Base-by-base conservation (phyloP, 805 yeast genomes). In the Candida rishiriensis region DNA sequence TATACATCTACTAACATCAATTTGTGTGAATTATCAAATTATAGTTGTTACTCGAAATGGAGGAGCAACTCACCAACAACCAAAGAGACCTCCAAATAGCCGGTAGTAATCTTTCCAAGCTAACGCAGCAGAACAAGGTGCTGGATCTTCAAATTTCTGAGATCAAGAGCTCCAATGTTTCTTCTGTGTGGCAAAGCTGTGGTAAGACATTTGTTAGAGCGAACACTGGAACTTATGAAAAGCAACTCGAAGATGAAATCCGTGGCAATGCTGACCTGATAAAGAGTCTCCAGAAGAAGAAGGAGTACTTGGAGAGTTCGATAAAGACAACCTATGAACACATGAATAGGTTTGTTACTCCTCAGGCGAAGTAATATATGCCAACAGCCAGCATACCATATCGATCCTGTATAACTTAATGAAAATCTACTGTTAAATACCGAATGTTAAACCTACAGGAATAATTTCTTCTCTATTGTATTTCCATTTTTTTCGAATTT, bases 181-280 rank as follows among this genome's bases (percentile, higher is more conserved):
- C 76, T 10, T 59, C 59, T 9, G 90, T 89, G 5, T 89, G 95
- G 93, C 79, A 86, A 59, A 87, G 95, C 5, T 77, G 87, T 31
- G 97, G 97, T 28, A 85, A 84, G 63, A 77, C 88, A 29, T 85
- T 84, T 60, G 65, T 84, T 10, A 61, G 66, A 37, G 71, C 71
- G 4, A 69, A 71, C 26, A 68, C 69, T 3, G 54, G 61, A 3
- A 64, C 68, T 3, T 85, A 86, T 63, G 61, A 74, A 38, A 55
- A 60, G 11, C 72, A 70, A 41, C 63, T 88, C 30, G 59, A 68
- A 17, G 59, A 64, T 17, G 88, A 86, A 51, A 77, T 76, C 50
- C 62, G 64, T 35, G 76, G 70, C 13, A 71, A 79, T 47, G 60
- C 72, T 42, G 95, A 85, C 14, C 78, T 81, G 51, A 64, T 79